phyloP scores from a whole-genome alignment of 441 rosid genomes.

The Biscutella laevigata region DNA sequence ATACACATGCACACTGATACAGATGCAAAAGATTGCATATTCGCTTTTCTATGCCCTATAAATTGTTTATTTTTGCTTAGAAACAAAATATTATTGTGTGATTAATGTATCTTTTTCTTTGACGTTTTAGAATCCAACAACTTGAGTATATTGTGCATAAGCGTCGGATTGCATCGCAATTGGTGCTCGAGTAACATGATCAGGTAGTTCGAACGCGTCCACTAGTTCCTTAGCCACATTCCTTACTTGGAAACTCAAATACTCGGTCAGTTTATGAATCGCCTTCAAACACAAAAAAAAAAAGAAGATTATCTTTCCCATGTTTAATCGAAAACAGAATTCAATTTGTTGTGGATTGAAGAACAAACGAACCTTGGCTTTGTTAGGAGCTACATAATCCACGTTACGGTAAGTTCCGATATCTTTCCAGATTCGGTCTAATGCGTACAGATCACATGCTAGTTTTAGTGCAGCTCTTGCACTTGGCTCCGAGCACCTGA shows the following conservation, averaged over 20 bases:
- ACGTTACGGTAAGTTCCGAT: conserved; percentile 80
- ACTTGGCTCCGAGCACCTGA: conserved; percentile 72
- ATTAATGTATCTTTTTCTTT: background rate
- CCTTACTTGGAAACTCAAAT: conserved; percentile 81
- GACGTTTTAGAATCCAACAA: conserved; percentile 48
- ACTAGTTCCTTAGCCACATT: conserved; percentile 71
- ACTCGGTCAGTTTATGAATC: conserved; percentile 76
- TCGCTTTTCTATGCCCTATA: background rate
- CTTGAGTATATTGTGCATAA: conserved; percentile 75
- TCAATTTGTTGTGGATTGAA: background rate
- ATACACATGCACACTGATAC: background rate
- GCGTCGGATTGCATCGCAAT: conserved; percentile 90
- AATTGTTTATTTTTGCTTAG: background rate
- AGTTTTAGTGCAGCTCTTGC: conserved; percentile 73
- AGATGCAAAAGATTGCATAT: background rate
- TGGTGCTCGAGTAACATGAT: conserved; percentile 76
- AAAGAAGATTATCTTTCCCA: background rate
- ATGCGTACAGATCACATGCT: conserved; percentile 87
- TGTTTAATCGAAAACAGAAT: background rate
- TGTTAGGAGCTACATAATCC: conserved; percentile 86
- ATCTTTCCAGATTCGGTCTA: conserved; percentile 83
- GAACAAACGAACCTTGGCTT: conserved; percentile 65
- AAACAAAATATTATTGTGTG: conserved; percentile 12
- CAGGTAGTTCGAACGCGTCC: conserved; percentile 77
- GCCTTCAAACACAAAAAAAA: conserved; percentile 46